Percentiles rank a stretch among this genome's conserved stretches.
These are phyloP conservation scores for Penicillium atrosanguineum DNA, from an alignment of 495 filamentous ascomycete species.

Conservation along the genomic window DNA sequence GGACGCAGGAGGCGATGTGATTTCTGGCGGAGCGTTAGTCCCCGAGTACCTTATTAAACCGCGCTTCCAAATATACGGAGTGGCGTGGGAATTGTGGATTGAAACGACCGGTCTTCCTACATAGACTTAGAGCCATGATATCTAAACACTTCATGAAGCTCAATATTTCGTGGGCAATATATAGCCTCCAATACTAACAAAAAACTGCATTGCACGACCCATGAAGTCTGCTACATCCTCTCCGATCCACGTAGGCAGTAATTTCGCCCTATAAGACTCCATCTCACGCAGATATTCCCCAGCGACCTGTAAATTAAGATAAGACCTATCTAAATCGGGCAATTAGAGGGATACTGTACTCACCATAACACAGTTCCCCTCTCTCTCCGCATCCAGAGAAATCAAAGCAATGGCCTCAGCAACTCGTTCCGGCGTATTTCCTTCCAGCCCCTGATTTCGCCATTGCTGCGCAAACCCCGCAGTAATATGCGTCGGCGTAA, in stretches of 20 bases:
- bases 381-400: slow-evolving; percentile 10
- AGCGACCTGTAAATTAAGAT: slow-evolving; percentile 17
- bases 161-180: slow-evolving; percentile 19
- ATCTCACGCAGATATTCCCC: slow-evolving; percentile 27
- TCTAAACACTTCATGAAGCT: background rate
- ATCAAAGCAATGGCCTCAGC: slow-evolving; percentile 19
- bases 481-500: slow-evolving; percentile 29
- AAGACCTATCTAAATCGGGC: background rate
- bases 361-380: slow-evolving; percentile 23
- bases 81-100: too few species aligned
- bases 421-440: slow-evolving; percentile 27
- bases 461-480: slow-evolving; percentile 20
- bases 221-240: slow-evolving; percentile 26
- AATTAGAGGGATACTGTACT: background rate
- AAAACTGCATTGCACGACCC: slow-evolving; percentile 23
- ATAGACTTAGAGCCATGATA: background rate
- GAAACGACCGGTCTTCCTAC: background rate
- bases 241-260: slow-evolving; percentile 26
- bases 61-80: background rate
- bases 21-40: slow-evolving; percentile 52
- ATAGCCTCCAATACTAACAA: slow-evolving; percentile 32
- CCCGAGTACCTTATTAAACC: slow-evolving; percentile 3
- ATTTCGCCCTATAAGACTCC: slow-evolving; percentile 16
- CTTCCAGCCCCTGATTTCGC: slow-evolving; percentile 18
- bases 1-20: slow-evolving; percentile 54